phyloP scores from a whole-genome alignment of 1,284 basidiomycete genomes.

The Neolentinus lepideus region DNA sequence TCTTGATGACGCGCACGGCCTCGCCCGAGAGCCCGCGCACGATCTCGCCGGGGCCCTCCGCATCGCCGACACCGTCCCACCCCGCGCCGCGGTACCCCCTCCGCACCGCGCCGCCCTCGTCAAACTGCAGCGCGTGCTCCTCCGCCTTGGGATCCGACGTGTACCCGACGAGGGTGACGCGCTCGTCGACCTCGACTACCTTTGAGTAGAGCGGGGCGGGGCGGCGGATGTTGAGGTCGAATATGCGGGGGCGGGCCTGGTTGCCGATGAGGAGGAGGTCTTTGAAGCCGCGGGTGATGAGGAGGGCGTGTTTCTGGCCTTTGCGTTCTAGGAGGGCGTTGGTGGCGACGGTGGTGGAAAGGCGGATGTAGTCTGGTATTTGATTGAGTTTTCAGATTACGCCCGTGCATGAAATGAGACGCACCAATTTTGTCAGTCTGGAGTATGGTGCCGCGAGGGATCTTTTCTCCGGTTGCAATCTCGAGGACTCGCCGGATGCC shows the following conservation, averaged over 20 bases:
- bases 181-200: conserved; percentile 89
- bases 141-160: conserved; percentile 82
- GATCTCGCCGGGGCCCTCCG: conserved; percentile 73
- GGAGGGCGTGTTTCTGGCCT: conserved; percentile 84
- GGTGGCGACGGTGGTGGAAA: conserved; percentile 94
- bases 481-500: conserved; percentile 91
- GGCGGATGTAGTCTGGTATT: conserved; percentile 77
- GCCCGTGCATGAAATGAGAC: conserved; percentile 13
- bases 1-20: conserved; percentile 80
- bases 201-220: conserved; percentile 73
- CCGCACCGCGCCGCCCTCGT: conserved; percentile 57
- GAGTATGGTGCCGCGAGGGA: conserved; percentile 61
- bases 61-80: conserved; percentile 58
- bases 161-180: conserved; percentile 91
- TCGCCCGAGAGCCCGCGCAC: conserved; percentile 87
- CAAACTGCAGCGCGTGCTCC: conserved; percentile 70
- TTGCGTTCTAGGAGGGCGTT: conserved; percentile 95
- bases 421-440: conserved; percentile 80
- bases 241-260: conserved; percentile 87
- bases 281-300: conserved; percentile 91
- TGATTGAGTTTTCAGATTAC: not conserved
- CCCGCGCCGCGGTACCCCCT: conserved; percentile 71
- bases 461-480: conserved; percentile 58
- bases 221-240: conserved; percentile 82
- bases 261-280: conserved; percentile 91